Base-by-base conservation (phyloP, 2,329 filamentous ascomycete species). In the Diplocarpon mali region DNA sequence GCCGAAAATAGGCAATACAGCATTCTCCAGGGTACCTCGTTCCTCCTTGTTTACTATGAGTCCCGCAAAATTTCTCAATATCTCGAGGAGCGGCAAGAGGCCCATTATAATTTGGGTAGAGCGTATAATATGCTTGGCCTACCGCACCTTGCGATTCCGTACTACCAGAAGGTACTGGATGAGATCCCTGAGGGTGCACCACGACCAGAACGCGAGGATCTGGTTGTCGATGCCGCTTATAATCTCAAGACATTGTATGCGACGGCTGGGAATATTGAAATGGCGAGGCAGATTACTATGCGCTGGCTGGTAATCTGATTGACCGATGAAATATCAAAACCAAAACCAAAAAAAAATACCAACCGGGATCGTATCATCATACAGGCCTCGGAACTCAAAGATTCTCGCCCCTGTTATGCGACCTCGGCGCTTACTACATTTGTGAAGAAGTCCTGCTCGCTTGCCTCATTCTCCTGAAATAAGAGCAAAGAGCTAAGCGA, bases 1-100 rank as follows among this genome's bases (percentile, higher is more conserved):
- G 80, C 83, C 0, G 86, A 90, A 38, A 96, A 96, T 60, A 72
- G 92, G 1, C 90, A 96, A 60, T 90, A 85, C 59, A 76, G 88
- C 34, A 78, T 95, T 35, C 72, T 86, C 52, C 89, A 96, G 62
- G 92, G 88, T 0, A 73, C 95, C 40, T 71, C 80, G 0, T 95
- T 95, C 57, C 65, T 96, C 46, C 76, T 81, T 46, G 69, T 77
- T 30, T 94, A 93, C 64, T 81, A 84, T 53, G 70, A 77, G 60
- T 76, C 20, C 16, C 72, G 83, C 20, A 67, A 65, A 2, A 54
- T 57, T 8, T 60, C 62, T 29, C 37, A 52, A 2, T 43, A 49
- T 32, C 45, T 63, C 48, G 64, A 67, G 48, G 61, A 80, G 55
- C 65, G 70, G 39, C 83, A 86, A 59, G 87, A 94, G 64, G 85